Conservation (phyloP, 2,329 filamentous ascomycete species). For the Cercospora nicotianae region DNA sequence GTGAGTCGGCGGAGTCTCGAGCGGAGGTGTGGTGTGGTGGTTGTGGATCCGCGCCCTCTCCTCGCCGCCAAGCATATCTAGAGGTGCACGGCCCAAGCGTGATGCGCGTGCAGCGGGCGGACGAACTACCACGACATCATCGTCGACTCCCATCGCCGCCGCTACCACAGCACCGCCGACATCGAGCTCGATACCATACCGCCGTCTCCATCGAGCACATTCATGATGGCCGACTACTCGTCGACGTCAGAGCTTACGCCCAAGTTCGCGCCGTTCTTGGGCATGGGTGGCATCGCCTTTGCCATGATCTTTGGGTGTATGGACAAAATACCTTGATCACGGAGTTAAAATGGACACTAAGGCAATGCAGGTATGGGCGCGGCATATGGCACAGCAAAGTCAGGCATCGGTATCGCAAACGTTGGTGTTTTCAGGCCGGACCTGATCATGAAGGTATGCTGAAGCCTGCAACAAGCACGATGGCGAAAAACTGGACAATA, state of each 20-base stretch:
- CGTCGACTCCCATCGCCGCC: slow-evolving; percentile 3
- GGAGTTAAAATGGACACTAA: slow-evolving; percentile 26
- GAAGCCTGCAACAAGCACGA: slow-evolving; percentile 16
- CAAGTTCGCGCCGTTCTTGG: slow-evolving; percentile 83
- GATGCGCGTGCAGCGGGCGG: neutral
- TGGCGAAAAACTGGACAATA: neutral
- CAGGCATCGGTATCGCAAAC: slow-evolving; percentile 82
- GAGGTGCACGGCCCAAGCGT: neutral
- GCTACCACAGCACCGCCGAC: slow-evolving; percentile 2
- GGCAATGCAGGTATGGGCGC: slow-evolving; percentile 62
- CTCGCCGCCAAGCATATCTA: slow-evolving; percentile 1
- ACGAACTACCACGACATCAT: slow-evolving; percentile 4
- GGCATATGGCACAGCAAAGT: slow-evolving; percentile 84
- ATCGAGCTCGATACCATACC: slow-evolving; percentile 3
- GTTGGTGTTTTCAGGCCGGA: slow-evolving; percentile 83
- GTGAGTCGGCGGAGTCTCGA: neutral
- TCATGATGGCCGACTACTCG: slow-evolving; percentile 43
- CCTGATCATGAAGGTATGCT: slow-evolving; percentile 80
- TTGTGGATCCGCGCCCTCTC: neutral
- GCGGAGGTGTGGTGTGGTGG: neutral
- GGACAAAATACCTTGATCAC: slow-evolving; percentile 33
- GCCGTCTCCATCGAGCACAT: neutral
- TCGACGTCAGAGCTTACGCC: slow-evolving; percentile 59
- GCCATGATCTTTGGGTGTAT: slow-evolving; percentile 84
- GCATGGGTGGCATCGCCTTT: slow-evolving; percentile 78